These are phyloP conservation scores for Colletotrichum higginsianum DNA, from an alignment of 2,329 filamentous ascomycete genomes.

Conservation along the genomic window DNA sequence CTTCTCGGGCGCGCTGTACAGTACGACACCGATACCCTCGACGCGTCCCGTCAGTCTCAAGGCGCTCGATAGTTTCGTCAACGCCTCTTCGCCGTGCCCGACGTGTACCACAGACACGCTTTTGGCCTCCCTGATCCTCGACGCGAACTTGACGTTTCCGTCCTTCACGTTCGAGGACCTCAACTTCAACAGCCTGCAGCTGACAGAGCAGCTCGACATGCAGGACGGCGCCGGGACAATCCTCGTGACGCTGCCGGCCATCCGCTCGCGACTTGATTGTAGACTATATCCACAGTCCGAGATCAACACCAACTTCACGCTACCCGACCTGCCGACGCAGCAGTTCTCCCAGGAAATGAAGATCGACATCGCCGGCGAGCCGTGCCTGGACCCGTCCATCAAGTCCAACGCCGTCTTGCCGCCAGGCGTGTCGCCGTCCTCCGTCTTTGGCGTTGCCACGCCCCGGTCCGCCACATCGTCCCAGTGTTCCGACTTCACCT, in stretches of 20 bases:
- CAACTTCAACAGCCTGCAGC: constrained; percentile 43
- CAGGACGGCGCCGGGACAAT: constrained; percentile 40
- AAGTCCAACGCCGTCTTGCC: constrained; percentile 44
- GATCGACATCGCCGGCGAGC: constrained; percentile 45
- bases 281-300: constrained; percentile 45
- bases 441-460: constrained; percentile 47
- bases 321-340: constrained; percentile 34
- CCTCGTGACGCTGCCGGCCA: constrained; percentile 48
- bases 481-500: constrained; percentile 53
- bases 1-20: constrained; percentile 53
- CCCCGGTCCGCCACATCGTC: constrained; percentile 38
- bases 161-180: constrained; percentile 54
- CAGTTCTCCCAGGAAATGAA: constrained; percentile 27
- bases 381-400: constrained; percentile 39
- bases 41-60: constrained; percentile 46
- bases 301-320: constrained; percentile 46
- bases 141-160: constrained; percentile 53
- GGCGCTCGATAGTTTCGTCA: constrained; percentile 51
- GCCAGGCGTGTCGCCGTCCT: constrained; percentile 29
- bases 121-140: constrained; percentile 53
- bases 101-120: constrained; percentile 49
- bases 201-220: constrained; percentile 32
- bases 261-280: constrained; percentile 52
- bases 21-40: constrained; percentile 47
- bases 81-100: constrained; percentile 42